Conservation (phyloP, 1,139 yeast genomes). For the Saccharomyces pastorianus region DNA sequence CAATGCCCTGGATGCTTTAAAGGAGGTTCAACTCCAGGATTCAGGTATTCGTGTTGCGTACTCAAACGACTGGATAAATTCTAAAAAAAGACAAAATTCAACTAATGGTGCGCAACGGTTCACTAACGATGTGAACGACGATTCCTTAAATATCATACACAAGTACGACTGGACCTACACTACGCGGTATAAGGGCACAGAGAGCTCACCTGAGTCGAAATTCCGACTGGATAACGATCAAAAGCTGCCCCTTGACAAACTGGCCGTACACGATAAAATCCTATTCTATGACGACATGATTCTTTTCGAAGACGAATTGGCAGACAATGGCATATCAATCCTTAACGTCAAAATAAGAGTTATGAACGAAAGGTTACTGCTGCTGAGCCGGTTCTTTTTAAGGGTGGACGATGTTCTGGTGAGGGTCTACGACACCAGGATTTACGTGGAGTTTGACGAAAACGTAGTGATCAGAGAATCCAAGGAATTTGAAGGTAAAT, state of each 20-base stretch:
- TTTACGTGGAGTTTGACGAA: conserved; percentile 69
- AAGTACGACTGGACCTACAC: conserved; percentile 98
- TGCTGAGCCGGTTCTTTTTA: conserved; percentile 70
- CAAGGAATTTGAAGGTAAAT: conserved; percentile 63
- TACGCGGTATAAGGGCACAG: conserved; percentile 64
- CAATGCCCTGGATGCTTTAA: conserved; percentile 75
- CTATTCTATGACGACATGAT: conserved; percentile 82
- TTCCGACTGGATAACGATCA: conserved; percentile 26
- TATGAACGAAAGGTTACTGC: conserved; percentile 71
- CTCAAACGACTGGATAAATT: conserved; percentile 78
- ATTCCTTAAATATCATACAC: conserved; percentile 49
- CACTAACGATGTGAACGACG: conserved; percentile 30
- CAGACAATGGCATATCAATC: conserved; percentile 87
- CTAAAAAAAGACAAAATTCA: conserved; percentile 41
- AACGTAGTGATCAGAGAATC: conserved; percentile 65
- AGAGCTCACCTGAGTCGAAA: conserved; percentile 6
- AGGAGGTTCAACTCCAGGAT: conserved; percentile 48
- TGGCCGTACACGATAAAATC: conserved; percentile 75
- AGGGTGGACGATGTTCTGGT: conserved; percentile 86
- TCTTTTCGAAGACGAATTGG: conserved; percentile 87
- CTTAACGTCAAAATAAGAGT: conserved; percentile 75
- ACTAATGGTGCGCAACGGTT: conserved; percentile 15
- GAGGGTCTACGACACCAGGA: conserved; percentile 74
- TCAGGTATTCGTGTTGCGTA: conserved; percentile 62
- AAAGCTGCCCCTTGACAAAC: conserved; percentile 58